Percentiles rank a stretch among this genome's conserved stretches.
Conservation (phyloP, 805 yeast genomes). For the Isabelozyma heimii region DNA sequence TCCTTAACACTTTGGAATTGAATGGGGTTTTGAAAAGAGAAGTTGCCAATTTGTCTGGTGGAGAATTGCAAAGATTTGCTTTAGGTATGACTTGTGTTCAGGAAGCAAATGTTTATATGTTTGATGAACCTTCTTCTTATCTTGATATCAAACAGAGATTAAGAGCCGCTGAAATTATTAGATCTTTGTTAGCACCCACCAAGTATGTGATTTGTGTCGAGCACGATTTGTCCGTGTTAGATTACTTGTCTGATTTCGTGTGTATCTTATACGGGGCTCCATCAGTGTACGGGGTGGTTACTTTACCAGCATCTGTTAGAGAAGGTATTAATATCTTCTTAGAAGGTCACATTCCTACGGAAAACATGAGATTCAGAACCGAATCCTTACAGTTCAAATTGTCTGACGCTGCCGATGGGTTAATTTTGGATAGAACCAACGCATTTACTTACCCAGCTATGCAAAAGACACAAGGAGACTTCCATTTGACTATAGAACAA, state of each 20-base stretch:
- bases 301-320: conserved; percentile 93
- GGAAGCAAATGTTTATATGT: conserved; percentile 94
- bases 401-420: conserved; percentile 81
- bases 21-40: conserved; percentile 80
- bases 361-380: conserved; percentile 93
- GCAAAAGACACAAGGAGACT: conserved; percentile 94
- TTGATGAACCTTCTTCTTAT: conserved; percentile 98
- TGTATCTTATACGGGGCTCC: conserved; percentile 98
- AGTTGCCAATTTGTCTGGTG: conserved; percentile 89
- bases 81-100: conserved; percentile 97
- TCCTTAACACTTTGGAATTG: conserved; percentile 72
- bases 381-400: conserved; percentile 93
- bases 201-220: conserved; percentile 94
- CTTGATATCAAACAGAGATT: conserved; percentile 98
- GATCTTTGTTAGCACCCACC: conserved; percentile 75
- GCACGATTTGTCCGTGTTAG: conserved; percentile 97
- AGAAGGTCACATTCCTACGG: conserved; percentile 97
- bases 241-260: conserved; percentile 92
- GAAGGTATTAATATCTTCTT: conserved; percentile 98
- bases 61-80: conserved; percentile 98
- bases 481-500: conserved; percentile 72
- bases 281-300: conserved; percentile 97
- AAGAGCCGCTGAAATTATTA: conserved; percentile 92
- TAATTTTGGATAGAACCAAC: conserved; percentile 74
- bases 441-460: conserved; percentile 75